Percentiles rank a stretch among this genome's conserved stretches.
Evolutionary conservation across 2,329 filamentous ascomycete genomes (phyloP).

Genomic region (Macrophomina phaseolina): DNA sequence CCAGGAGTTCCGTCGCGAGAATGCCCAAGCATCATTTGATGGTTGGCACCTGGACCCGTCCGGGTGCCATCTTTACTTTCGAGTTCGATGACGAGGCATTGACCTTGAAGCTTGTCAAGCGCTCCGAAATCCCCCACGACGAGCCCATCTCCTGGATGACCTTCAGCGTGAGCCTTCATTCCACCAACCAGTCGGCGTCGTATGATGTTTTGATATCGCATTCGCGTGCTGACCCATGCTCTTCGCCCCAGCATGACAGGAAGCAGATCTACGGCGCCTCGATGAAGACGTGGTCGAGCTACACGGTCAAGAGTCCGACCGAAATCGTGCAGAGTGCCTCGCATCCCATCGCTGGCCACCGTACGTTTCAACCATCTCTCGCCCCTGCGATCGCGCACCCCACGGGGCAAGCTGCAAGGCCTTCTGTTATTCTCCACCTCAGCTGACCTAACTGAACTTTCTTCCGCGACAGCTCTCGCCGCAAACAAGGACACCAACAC

Average conservation of each 20-base stretch:
- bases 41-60: conserved; percentile 90
- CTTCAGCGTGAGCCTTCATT: conserved; percentile 69
- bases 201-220: not conserved
- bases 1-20: conserved; percentile 16
- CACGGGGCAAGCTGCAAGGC: conserved; percentile 2
- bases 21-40: conserved; percentile 86
- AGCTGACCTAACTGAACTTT: conserved; percentile 18
- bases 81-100: conserved; percentile 83
- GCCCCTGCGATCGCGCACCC: conserved; percentile 22
- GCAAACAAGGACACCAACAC: conserved; percentile 76
- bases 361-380: conserved; percentile 54
- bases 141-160: conserved; percentile 96
- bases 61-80: conserved; percentile 88
- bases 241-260: conserved; percentile 67
- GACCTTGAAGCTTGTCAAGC: conserved; percentile 76
- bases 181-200: not conserved
- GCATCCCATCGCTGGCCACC: conserved; percentile 76
- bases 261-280: conserved; percentile 88
- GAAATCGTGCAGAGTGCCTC: conserved; percentile 78
- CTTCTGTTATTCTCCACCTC: conserved; percentile 25
- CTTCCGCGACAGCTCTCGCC: conserved; percentile 63
- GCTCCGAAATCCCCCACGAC: conserved; percentile 78
- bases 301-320: conserved; percentile 74
- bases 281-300: conserved; percentile 93
- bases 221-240: conserved; percentile 3